Base-by-base conservation (phyloP, 345 rosid species). In the Hirschfeldia incana region DNA sequence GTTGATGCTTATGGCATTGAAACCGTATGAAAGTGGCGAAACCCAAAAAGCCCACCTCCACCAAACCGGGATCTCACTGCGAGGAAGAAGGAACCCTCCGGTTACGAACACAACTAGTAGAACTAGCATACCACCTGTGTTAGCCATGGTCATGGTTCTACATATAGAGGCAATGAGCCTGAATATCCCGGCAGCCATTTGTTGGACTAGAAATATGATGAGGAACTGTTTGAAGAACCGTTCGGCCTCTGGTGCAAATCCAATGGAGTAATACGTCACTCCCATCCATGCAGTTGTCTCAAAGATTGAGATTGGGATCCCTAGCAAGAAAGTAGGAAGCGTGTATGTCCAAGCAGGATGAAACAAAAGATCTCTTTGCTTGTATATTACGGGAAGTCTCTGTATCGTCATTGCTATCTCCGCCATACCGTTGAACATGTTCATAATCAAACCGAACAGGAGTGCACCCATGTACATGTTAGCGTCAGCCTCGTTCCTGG, bases 41-140 rank as follows among this genome's bases (percentile, higher is more conserved):
- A 85, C 34, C 95, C 95, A 89, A 65, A 81, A 89, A 37, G 83
- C 91, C 95, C 92, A 90, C 62, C 78, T 77, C 88, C 88, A 83
- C 89, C 95, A 89, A 69, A 73, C 81, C 46, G 80, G 81, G 17
- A 81, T 81, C 65, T 76, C 75, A 53, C 87, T 17, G 67, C 74
- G 74, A 62, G 90, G 87, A 36, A 88, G 74, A 60, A 90, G 79
- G 82, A 90, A 90, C 4, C 90, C 94, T 60, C 94, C 91, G 6
- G 88, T 83, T 34, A 87, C 61, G 77, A 89, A 76, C 53, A 87
- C 53, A 1, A 83, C 17, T 8, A 90, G 68, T 8, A 81, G 33
- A 34, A 77, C 69, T 2, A 77, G 78, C 42, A 66, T 71, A 5
- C 94, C 89, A 1, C 77, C 78, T 0, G 88, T 83, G 46, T 77